Percentiles rank a stretch among this genome's conserved stretches.
These are phyloP conservation scores for Fraxinus xanthoxyloides DNA, from an alignment of 305 asterid species.

Conservation along the genomic window DNA sequence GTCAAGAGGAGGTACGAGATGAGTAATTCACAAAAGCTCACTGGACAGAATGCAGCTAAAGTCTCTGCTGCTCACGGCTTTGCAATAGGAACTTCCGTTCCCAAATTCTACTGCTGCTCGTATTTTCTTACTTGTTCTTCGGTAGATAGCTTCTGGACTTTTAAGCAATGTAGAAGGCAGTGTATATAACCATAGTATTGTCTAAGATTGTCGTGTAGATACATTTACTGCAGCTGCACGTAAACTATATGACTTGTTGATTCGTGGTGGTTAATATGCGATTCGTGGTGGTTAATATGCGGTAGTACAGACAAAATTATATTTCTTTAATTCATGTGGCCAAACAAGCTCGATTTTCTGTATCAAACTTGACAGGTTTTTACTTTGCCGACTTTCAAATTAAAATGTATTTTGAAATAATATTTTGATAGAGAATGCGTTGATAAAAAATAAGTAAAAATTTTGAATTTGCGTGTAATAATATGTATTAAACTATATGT, in stretches of 20 bases:
- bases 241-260: not conserved
- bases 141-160: not conserved
- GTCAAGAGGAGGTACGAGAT: conserved; percentile 45
- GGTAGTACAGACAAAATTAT: not conserved
- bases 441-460: no score
- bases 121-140: not conserved
- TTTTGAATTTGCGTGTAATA: no score
- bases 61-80: not conserved
- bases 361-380: not conserved
- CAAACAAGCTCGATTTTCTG: not conserved
- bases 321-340: not conserved
- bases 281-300: not conserved
- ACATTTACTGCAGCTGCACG: not conserved
- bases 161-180: not conserved
- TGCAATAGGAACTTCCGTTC: not conserved
- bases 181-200: not conserved
- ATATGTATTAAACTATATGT: no score
- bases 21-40: conserved; percentile 18
- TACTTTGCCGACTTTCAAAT: no score
- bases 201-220: not conserved
- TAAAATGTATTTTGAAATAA: no score
- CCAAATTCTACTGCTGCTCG: not conserved
- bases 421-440: no score
- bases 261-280: not conserved
- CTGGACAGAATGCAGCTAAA: not conserved